Conservation (phyloP, 495 filamentous ascomycete genomes). For the Chaetomium tenue region DNA sequence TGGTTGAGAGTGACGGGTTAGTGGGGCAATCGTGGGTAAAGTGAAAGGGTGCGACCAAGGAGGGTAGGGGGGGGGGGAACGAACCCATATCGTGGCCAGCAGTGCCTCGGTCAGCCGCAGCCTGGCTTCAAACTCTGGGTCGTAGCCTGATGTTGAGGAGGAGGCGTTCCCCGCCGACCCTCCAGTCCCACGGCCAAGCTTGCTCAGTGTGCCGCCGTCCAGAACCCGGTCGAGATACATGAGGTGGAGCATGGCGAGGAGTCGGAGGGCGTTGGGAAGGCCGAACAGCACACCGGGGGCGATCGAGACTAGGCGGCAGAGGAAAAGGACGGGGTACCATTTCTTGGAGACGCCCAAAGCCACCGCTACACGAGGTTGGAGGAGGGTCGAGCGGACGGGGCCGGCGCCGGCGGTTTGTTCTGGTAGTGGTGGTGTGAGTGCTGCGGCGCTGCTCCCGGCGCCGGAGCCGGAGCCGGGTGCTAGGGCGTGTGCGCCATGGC, state of each 20-base stretch:
- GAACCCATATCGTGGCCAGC: slow-evolving; percentile 80
- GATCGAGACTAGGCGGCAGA: slow-evolving; percentile 46
- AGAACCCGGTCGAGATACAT: slow-evolving; percentile 33
- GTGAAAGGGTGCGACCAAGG: background rate
- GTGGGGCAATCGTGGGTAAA: background rate
- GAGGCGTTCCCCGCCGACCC: background rate
- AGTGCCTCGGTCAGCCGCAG: slow-evolving; percentile 72
- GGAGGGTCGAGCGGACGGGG: slow-evolving; percentile 58
- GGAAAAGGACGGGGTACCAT: slow-evolving; percentile 49
- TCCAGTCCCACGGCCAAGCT: slow-evolving; percentile 34
- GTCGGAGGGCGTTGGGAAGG: slow-evolving; percentile 44
- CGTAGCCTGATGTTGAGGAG: slow-evolving; percentile 14
- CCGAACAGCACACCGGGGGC: slow-evolving; percentile 47
- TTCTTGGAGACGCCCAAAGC: slow-evolving; percentile 46
- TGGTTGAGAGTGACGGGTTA: background rate
- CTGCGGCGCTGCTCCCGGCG: background rate
- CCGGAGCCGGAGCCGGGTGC: background rate
- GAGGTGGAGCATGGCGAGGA: slow-evolving; percentile 42
- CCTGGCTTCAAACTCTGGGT: slow-evolving; percentile 33
- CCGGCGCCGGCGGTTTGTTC: slow-evolving; percentile 56
- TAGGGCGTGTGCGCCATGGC: slow-evolving; percentile 5
- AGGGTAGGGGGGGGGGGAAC: slow-evolving; percentile 32
- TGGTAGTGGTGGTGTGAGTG: background rate
- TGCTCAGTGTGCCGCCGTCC: slow-evolving; percentile 24
- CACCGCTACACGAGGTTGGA: slow-evolving; percentile 54